Percentiles rank a stretch among this genome's conserved stretches.
Conservation (phyloP, 257 asterid genomes). For the Cynanchum wilfordii region DNA sequence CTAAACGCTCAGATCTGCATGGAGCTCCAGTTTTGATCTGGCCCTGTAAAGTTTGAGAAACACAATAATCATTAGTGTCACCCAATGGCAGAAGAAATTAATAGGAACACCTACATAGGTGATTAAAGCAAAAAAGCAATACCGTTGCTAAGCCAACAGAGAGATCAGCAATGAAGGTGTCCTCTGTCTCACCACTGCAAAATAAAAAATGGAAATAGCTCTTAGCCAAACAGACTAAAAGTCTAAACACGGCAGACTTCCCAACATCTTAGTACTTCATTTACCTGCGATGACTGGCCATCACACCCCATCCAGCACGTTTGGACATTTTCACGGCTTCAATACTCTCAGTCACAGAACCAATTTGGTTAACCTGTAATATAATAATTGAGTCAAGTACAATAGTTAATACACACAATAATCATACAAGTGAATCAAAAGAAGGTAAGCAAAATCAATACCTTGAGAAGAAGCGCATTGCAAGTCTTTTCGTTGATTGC, state of each 20-base stretch:
- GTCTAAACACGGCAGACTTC: neutral
- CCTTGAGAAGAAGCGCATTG: constrained; percentile 98
- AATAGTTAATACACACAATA: neutral
- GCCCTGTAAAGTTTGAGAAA: constrained; percentile 44
- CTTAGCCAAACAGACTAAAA: neutral
- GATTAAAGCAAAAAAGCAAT: constrained; percentile 4
- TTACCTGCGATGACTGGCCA: constrained; percentile 99
- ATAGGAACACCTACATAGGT: neutral
- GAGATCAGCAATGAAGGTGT: constrained; percentile 97
- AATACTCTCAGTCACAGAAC: constrained; percentile 94
- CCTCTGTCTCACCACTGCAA: constrained; percentile 97
- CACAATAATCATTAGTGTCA: constrained; percentile 12
- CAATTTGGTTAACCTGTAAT: constrained; percentile 89
- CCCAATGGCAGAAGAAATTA: neutral
- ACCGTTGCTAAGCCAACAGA: constrained; percentile 95
- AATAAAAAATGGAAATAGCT: neutral
- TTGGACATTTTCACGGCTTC: constrained; percentile 97
- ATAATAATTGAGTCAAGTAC: neutral
- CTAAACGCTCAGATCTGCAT: constrained; percentile 95
- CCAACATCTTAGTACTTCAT: neutral
- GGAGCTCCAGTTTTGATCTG: constrained; percentile 99
- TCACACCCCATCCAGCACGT: constrained; percentile 98
- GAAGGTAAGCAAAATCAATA: constrained; percentile 13
- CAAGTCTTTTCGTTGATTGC: constrained; percentile 88
- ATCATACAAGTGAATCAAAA: neutral